A percentile compares a stretch with the other conserved stretches of the same genome.
Evolutionary conservation across 1,284 basidiomycete species (phyloP).

Genomic region (Rhodotorula mucilaginosa): DNA sequence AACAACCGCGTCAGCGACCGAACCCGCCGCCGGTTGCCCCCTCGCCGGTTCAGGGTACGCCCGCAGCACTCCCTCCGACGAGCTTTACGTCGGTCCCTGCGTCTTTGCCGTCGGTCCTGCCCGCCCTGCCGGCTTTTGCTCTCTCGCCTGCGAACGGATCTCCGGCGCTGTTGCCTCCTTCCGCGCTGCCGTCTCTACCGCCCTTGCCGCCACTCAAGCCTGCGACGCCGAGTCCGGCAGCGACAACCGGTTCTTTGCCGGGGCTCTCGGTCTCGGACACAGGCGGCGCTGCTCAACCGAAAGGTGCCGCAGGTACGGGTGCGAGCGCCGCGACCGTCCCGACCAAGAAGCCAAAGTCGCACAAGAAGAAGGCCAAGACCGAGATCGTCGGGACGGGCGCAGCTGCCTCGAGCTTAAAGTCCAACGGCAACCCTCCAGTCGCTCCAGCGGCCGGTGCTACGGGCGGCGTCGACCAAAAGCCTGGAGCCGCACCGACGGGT

Average conservation of each 20-base stretch:
- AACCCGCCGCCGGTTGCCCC: neutral
- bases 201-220: neutral
- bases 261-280: neutral
- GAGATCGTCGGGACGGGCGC: neutral
- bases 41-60: neutral
- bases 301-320: neutral
- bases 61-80: neutral
- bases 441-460: neutral
- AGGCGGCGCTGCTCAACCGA: neutral
- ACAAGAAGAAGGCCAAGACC: constrained; percentile 18
- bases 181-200: neutral
- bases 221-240: neutral
- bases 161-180: neutral
- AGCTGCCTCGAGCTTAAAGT: neutral
- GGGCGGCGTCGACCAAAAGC: neutral
- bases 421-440: too few species aligned
- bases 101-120: neutral
- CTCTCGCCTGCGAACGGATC: neutral
- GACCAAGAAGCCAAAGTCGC: constrained; percentile 27
- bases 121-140: neutral
- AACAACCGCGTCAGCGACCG: constrained; percentile 8
- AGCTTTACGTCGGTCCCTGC: neutral
- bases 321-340: neutral
- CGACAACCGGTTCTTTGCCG: neutral
- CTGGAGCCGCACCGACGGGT: neutral